Conservation (phyloP, 2,329 filamentous ascomycete genomes). For the Cladosporium colombiae region DNA sequence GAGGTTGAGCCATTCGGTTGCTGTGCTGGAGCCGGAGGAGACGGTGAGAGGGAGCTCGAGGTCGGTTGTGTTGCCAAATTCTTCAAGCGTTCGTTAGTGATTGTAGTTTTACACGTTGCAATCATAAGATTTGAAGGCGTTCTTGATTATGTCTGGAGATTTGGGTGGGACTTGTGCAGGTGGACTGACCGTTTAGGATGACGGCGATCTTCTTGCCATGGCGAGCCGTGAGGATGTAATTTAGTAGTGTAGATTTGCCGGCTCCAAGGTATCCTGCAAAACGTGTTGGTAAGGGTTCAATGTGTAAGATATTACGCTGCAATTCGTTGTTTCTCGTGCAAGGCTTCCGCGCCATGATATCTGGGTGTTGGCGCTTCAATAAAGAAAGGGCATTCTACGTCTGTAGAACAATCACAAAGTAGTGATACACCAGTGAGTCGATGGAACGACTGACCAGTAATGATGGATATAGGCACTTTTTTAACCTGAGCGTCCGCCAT, state of each 20-base stretch:
- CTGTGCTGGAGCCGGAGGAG: slow-evolving; percentile 72
- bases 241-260: slow-evolving; percentile 91
- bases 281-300: not conserved
- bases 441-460: slow-evolving; percentile 61
- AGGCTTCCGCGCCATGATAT: not conserved
- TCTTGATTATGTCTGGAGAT: not conserved
- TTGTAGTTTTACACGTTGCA: too few species aligned
- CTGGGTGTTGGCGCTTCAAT: not conserved
- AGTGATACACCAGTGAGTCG: too few species aligned
- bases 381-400: not conserved
- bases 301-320: not conserved
- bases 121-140: not conserved
- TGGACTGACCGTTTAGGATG: slow-evolving; percentile 76
- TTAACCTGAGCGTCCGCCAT: slow-evolving; percentile 53
- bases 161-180: not conserved
- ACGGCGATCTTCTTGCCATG: slow-evolving; percentile 98
- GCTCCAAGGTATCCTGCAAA: slow-evolving; percentile 82
- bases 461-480: slow-evolving; percentile 82
- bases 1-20: slow-evolving; percentile 93
- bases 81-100: slow-evolving; percentile 23
- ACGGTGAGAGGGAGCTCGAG: slow-evolving; percentile 96
- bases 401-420: too few species aligned
- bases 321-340: not conserved
- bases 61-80: slow-evolving; percentile 63
- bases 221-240: slow-evolving; percentile 91